These are phyloP conservation scores for Rhexocercosporidium sp. DNA, from an alignment of 2,329 filamentous ascomycete species.

Conservation along the genomic window DNA sequence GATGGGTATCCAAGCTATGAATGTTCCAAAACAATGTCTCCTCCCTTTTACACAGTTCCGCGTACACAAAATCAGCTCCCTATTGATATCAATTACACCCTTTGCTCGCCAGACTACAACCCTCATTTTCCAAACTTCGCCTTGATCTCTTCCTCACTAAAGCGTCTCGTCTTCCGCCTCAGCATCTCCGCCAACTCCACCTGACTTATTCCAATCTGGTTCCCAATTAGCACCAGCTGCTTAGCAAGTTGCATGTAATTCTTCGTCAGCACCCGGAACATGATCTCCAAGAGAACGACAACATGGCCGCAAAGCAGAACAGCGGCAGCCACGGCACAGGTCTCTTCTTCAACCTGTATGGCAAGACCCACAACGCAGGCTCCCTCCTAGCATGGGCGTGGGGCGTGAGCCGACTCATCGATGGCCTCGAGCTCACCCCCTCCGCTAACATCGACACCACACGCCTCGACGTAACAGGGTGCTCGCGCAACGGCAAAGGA, in stretches of 20 bases:
- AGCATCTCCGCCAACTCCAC: slow-evolving; percentile 68
- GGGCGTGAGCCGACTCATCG: slow-evolving; percentile 65
- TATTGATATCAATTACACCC: too few species aligned
- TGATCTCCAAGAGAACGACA: slow-evolving; percentile 72
- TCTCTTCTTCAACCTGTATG: slow-evolving; percentile 64
- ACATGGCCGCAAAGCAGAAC: slow-evolving; percentile 57
- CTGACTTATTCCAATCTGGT: slow-evolving; percentile 69
- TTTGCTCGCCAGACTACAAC: too few species aligned
- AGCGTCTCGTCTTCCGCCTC: slow-evolving; percentile 66
- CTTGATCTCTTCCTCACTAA: slow-evolving; percentile 68
- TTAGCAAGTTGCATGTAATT: slow-evolving; percentile 73
- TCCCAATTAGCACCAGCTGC: slow-evolving; percentile 75
- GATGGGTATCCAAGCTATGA: too few species aligned
- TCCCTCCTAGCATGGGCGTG: slow-evolving; percentile 68
- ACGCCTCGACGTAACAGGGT: slow-evolving; percentile 63
- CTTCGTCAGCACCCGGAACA: slow-evolving; percentile 69
- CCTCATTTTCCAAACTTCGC: slow-evolving; percentile 55
- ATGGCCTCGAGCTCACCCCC: slow-evolving; percentile 59
- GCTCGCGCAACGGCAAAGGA: slow-evolving; percentile 68
- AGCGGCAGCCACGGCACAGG: slow-evolving; percentile 58
- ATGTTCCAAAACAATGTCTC: too few species aligned
- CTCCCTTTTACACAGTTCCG: too few species aligned
- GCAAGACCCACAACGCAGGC: slow-evolving; percentile 58
- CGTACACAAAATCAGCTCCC: too few species aligned
- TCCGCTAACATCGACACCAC: slow-evolving; percentile 53